phyloP scores from a whole-genome alignment of 495 filamentous ascomycete species.

The Sporormia fimetaria region DNA sequence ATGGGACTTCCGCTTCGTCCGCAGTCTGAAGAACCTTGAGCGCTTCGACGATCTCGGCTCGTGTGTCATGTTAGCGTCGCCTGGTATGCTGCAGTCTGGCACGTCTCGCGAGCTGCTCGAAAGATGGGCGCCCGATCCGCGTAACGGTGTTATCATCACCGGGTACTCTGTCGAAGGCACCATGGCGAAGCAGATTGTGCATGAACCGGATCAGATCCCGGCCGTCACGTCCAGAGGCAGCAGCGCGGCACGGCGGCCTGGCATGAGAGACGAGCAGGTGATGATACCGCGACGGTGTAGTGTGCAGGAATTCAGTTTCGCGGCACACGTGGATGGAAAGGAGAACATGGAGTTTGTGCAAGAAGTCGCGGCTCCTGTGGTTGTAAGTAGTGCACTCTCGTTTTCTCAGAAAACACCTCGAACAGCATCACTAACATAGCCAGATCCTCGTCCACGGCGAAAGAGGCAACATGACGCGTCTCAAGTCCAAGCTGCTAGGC shows the following conservation, averaged over 20 bases:
- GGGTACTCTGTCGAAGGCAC: constrained; percentile 97
- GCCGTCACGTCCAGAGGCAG: constrained; percentile 71
- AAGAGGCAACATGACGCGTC: constrained; percentile 93
- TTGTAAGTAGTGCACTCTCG: constrained; percentile 48
- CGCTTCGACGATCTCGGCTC: constrained; percentile 91
- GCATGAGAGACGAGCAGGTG: constrained; percentile 51
- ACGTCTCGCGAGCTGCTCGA: constrained; percentile 86
- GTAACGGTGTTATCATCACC: constrained; percentile 93
- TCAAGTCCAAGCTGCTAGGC: constrained; percentile 88
- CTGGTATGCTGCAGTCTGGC: constrained; percentile 95
- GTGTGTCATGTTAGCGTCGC: constrained; percentile 93
- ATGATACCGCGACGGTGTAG: constrained; percentile 90
- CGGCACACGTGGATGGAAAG: constrained; percentile 90
- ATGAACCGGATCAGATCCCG: constrained; percentile 84
- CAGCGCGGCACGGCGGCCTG: constrained; percentile 41
- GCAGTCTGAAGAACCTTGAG: constrained; percentile 82
- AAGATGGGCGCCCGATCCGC: constrained; percentile 86
- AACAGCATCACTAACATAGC: constrained; percentile 19
- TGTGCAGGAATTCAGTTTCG: constrained; percentile 86
- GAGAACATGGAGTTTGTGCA: constrained; percentile 95
- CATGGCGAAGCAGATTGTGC: constrained; percentile 90
- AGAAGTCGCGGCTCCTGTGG: constrained; percentile 77
- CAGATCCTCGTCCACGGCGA: constrained; percentile 94
- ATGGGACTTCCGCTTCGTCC: constrained; percentile 90
- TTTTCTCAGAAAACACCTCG: background rate